Conservation (phyloP, 805 yeast species). For the Candida nanaspora region DNA sequence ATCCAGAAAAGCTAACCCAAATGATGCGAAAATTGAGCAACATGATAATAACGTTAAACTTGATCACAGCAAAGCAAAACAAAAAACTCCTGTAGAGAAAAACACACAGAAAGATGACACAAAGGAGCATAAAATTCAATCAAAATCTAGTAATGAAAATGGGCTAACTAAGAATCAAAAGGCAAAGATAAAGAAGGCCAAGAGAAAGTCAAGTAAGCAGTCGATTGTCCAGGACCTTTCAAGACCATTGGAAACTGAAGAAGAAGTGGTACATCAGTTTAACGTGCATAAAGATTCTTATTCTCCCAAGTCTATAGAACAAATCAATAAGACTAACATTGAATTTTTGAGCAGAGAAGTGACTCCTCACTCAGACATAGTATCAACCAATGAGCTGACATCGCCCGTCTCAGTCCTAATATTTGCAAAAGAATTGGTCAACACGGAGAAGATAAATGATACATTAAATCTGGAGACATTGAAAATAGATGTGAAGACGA, state of each 20-base stretch:
- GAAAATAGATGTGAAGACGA: not conserved
- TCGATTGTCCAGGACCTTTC: too few species aligned
- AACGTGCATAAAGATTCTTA: not conserved
- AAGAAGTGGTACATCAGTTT: not conserved
- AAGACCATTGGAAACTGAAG: not conserved
- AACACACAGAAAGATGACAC: too few species aligned
- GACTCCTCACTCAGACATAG: not conserved
- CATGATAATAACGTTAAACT: too few species aligned
- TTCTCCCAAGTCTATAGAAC: not conserved
- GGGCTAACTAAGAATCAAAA: not conserved
- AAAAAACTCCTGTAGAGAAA: too few species aligned
- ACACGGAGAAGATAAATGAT: not conserved
- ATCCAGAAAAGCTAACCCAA: too few species aligned
- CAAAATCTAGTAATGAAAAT: too few species aligned
- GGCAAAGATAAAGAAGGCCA: not conserved
- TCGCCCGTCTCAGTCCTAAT: not conserved
- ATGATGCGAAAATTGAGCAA: too few species aligned
- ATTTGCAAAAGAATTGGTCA: not conserved
- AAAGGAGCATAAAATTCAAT: too few species aligned
- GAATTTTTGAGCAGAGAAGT: not conserved
- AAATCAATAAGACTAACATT: not conserved
- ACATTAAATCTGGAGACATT: not conserved
- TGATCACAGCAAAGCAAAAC: too few species aligned
- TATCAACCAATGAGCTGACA: not conserved
- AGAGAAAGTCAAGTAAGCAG: too few species aligned